These are phyloP conservation scores for Tilletia walkeri DNA, from an alignment of 1,284 basidiomycete genomes.

Conservation along the genomic window DNA sequence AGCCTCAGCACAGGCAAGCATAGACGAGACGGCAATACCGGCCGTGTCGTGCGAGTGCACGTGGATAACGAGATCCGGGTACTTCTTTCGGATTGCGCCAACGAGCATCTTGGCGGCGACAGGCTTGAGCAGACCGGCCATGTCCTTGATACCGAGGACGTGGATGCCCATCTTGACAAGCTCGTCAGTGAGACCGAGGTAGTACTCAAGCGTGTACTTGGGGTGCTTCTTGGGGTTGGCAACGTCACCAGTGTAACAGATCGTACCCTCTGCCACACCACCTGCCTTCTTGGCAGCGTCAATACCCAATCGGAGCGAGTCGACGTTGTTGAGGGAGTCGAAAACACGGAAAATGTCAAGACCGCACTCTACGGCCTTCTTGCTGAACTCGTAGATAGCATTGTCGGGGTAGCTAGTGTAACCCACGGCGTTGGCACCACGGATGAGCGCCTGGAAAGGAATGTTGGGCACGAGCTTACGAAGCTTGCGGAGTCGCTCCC, in stretches of 20 bases:
- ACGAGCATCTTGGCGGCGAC: constrained; percentile 89
- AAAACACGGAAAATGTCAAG: constrained; percentile 99
- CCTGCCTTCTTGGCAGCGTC: constrained; percentile 99
- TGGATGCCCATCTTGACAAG: constrained; percentile 95
- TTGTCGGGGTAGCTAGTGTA: constrained; percentile 99
- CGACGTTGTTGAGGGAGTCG: constrained; percentile 71
- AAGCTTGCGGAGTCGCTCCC: constrained; percentile 92
- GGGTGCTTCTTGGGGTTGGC: constrained; percentile 84
- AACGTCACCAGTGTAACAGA: constrained; percentile 98
- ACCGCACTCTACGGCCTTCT: constrained; percentile 92
- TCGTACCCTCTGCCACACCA: constrained; percentile 81
- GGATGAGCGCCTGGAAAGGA: constrained; percentile 95
- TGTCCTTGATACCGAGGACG: constrained; percentile 97
- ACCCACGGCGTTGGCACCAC: constrained; percentile 98
- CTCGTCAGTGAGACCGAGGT: constrained; percentile 91
- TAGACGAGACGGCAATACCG: constrained; percentile 92
- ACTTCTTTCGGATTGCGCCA: constrained; percentile 87
- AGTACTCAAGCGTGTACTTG: constrained; percentile 98
- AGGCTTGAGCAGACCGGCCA: constrained; percentile 97
- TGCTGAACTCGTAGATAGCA: constrained; percentile 82
- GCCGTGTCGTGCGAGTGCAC: constrained; percentile 99
- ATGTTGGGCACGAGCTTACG: constrained; percentile 97
- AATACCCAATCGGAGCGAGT: constrained; percentile 62
- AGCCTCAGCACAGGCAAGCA: constrained; percentile 91
- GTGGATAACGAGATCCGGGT: constrained; percentile 97